A percentile compares a stretch with the other conserved stretches of the same genome.
These are phyloP conservation scores for Leptomonas pyrrhocoris DNA, from an alignment of 208 protist species.

Conservation along the genomic window DNA sequence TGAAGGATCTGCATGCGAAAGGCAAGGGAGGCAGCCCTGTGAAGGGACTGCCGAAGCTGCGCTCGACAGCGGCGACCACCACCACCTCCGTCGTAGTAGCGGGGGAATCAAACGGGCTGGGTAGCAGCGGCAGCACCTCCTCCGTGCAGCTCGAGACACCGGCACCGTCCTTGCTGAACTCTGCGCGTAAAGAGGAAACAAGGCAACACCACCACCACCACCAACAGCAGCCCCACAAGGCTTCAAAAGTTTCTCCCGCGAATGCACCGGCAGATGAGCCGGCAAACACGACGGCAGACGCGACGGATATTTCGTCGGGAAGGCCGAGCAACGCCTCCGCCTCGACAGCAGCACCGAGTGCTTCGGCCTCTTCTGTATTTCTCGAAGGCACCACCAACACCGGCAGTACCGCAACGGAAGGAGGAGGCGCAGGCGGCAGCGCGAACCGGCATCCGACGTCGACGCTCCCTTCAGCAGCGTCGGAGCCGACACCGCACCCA, in stretches of 20 bases:
- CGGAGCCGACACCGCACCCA: neutral
- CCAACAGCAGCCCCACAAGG: neutral
- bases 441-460: too few species aligned
- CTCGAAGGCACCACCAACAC: neutral
- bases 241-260: neutral
- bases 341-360: neutral
- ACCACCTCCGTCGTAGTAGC: neutral
- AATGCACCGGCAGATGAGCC: neutral
- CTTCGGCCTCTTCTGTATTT: neutral
- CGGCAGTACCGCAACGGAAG: neutral
- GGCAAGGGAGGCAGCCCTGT: neutral
- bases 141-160: neutral
- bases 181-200: neutral
- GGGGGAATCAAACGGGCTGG: neutral
- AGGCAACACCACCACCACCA: too few species aligned
- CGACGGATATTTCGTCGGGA: neutral
- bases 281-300: neutral
- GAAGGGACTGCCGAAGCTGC: constrained; percentile 7
- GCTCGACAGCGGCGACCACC: neutral
- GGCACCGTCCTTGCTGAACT: neutral
- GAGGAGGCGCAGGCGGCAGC: neutral
- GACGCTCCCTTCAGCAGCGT: too few species aligned
- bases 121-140: neutral
- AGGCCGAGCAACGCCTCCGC: neutral
- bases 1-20: constrained; percentile 4